Base-by-base conservation (phyloP, 225 moss, liverwort and hornwort species). In the Pseudoscleropodium purum region DNA sequence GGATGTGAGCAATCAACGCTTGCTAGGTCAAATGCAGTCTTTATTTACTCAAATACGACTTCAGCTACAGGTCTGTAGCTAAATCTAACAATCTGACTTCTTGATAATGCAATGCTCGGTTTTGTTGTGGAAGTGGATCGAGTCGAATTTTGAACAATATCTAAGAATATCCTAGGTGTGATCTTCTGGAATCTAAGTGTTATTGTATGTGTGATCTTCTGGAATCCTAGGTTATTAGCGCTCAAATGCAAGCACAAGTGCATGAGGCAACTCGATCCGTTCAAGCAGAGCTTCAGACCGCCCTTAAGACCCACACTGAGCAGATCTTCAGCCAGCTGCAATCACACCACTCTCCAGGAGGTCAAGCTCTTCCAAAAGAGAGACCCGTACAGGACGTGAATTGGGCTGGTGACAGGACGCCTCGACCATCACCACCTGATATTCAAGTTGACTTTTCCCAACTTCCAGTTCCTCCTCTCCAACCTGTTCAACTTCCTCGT, bases 181-280 rank as follows among this genome's bases (percentile, higher is more conserved):
- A 21, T 25, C 23, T 82, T 52, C 23, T 87, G 56, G 54, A n/a
- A 76, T 73, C 66, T n/a, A 75, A 75, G 39, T 75, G 33, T 43
- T 39, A 25, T 83, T 79, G 39, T 66, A 14, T 26, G 17, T 63
- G 81, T 82, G 75, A 8, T n/a, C 12, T 70, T n/a, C 23, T 85
- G 64, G 63, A n/a, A 81, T 78, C 73, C 26, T 88, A 92, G 92
- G 91, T 92, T 25, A 86, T 91, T 57, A 92, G 91, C 81, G 92
- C 91, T 43, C 92, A 94, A 88, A 92, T 94, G 94, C 92, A 94
- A 81, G 85, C 92, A 27, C 91, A 91, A 81, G 94, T 94, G 85
- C 94, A 94, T 49, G 94, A 94, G 88, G 90, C 92, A 43, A 88
- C 94, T 64, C 88, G 91, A 68, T 85, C 91, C 49, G 90, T 94